Evolutionary conservation across 805 yeast species (phyloP), one percentile per base, ranked within the genome.

Genomic region (Yarrowia sp.): DNA sequence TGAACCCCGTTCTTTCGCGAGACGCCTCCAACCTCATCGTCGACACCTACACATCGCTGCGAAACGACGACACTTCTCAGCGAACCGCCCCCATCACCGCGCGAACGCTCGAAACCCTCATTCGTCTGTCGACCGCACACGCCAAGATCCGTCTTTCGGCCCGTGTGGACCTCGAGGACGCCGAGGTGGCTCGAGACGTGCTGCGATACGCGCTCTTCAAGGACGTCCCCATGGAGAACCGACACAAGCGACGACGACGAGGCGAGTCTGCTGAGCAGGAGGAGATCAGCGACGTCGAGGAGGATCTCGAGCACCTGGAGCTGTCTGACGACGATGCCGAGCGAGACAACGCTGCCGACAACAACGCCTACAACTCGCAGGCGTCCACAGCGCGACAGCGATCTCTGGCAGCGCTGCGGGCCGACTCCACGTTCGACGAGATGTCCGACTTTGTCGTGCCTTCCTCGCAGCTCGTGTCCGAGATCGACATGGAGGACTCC

Each of bases 51-150:
- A 78, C 96, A 1, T 84, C 85, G 12, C 79, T 94, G 66, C 83
- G 99, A 77, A 92, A 91, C 72, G 87, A 85, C 69, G 63, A 75
- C 22, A 71, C 68, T 35, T 74, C 75, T 49, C 75, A 72, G 65
- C 71, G 80, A 36, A 92, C 97, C 0, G 87, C 97, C 1, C 98
- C 99, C 35, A 89, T 93, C 67, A 93, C 99, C 1, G 96, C 98
- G n/a, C 88, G 99, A 84, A 94, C 98, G 4, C 79, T 93, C 68
- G 99, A 93, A 75, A 93, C 99, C 0, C 79, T 93, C 66, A 93
- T 93, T 73, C 96, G 99, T 79, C 78, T 93, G 64, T 80, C 97
- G 0, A 89, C 97, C 0, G 98, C 99, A 0, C 98, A 94, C 74
- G 98, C 98, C 10, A 93, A 94, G 73, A 89, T 93, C n/a, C 81